Evolutionary conservation across 108 stramenopile genomes (phyloP).

Genomic region (Nitzschia sp.): DNA sequence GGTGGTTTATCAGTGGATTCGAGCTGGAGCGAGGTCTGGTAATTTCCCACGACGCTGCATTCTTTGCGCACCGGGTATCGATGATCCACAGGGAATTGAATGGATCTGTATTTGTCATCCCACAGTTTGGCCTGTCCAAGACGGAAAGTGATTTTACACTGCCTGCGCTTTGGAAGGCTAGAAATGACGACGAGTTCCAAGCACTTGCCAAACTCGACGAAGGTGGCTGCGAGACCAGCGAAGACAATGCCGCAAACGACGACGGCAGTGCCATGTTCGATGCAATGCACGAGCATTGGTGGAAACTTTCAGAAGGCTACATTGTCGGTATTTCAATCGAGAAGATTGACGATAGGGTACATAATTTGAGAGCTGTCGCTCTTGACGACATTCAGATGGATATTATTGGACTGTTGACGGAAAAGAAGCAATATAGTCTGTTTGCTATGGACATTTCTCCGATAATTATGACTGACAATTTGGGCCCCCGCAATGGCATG

Average conservation of each 20-base stretch:
- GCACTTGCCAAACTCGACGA: constrained; percentile 21
- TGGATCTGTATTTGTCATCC: constrained; percentile 66
- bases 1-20: constrained; percentile 79
- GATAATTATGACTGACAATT: constrained; percentile 71
- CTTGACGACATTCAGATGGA: constrained; percentile 38
- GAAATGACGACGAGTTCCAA: constrained; percentile 7
- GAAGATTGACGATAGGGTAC: constrained; percentile 7
- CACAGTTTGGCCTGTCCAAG: constrained; percentile 67
- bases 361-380: constrained; percentile 9
- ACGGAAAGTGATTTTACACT: constrained; percentile 39
- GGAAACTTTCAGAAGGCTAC: constrained; percentile 40
- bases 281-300: constrained; percentile 58
- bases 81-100: constrained; percentile 41
- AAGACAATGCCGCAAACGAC: constrained; percentile 8
- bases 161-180: constrained; percentile 13
- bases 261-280: constrained; percentile 31
- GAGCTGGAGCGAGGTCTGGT: constrained; percentile 77
- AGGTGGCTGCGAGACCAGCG: constrained; percentile 14
- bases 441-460: constrained; percentile 61
- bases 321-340: constrained; percentile 13
- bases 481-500: constrained; percentile 59
- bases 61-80: constrained; percentile 55
- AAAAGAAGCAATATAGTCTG: constrained; percentile 35
- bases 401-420: constrained; percentile 26
- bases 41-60: constrained; percentile 65